Evolutionary conservation across 139 green algal genomes (phyloP), one percentile per base, ranked within the genome.

Genomic region (Asterochloris sp.): DNA sequence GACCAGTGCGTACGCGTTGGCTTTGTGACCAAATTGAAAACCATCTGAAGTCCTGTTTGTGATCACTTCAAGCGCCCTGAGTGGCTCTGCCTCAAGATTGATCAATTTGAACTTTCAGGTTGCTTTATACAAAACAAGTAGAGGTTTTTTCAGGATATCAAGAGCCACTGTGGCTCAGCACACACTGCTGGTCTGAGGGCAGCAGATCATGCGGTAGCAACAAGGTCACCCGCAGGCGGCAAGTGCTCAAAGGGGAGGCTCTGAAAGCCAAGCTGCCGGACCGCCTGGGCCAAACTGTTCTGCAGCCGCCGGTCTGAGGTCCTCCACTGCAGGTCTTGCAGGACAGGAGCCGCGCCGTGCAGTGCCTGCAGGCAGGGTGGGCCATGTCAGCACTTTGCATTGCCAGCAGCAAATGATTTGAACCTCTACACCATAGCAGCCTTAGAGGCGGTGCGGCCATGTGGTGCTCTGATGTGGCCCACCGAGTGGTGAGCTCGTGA

Each of bases 1-100:
- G 95, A 98, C 86, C 95, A 98, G 86, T 88, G 80, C 28, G 78
- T 98, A 61, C 87, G 95, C 16, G 93, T 98, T 28, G 92, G 93
- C 27, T 88, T 96, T 64, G 88, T 91, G n/a, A 97, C 94, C 62
- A 94, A 94, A 84, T 84, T 95, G 76, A 73, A 74, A 13, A 74
- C 14, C 26, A 0, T 81, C 28, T 80, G 61, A 69, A 71, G 19
- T 71, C 19, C 19, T 71, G 4, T 21, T 13, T 10, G 66, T 23
- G 21, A 8, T 13, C 4, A 26, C 66, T 71, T 2, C 8, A 6
- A 71, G 19, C 17, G 9, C 4, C 1, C 9, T 71, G 66, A 71
- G 63, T 71, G 66, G 66, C 66, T 4, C 19, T 71, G 17, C 21
- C 21, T 21, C 1, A 10, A 71, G 17, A 23, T 8, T 23, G 21